Evolutionary conservation across 2,329 filamentous ascomycete species (phyloP).

Genomic region (Phialophora expanda): DNA sequence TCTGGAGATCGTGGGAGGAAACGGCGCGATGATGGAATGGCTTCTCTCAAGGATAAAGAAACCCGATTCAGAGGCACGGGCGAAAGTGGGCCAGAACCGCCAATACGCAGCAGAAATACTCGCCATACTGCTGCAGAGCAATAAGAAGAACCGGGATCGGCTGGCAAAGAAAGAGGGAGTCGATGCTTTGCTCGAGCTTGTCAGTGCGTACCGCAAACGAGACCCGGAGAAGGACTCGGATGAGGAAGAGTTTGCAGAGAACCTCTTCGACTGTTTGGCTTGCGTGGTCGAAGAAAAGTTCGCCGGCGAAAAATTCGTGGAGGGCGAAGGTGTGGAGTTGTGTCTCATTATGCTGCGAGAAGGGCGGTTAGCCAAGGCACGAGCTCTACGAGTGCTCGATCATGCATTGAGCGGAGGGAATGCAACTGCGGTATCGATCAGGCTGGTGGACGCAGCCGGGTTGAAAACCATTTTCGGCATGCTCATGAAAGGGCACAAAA

Average conservation of each 20-base stretch:
- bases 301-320: conserved; percentile 81
- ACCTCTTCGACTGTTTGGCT: conserved; percentile 84
- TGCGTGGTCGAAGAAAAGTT: conserved; percentile 75
- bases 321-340: conserved; percentile 90
- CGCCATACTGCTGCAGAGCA: conserved; percentile 77
- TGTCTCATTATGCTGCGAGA: conserved; percentile 90
- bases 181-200: conserved; percentile 79
- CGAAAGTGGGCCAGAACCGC: conserved; percentile 82
- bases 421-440: conserved; percentile 71
- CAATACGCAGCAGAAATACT: conserved; percentile 93
- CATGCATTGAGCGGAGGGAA: conserved; percentile 71
- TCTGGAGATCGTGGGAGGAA: conserved; percentile 69
- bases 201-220: conserved; percentile 81
- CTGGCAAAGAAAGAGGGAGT: conserved; percentile 66
- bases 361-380: conserved; percentile 78
- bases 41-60: conserved; percentile 74
- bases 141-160: conserved; percentile 30
- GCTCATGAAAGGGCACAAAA: conserved; percentile 44
- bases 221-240: conserved; percentile 85
- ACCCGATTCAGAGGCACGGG: conserved; percentile 59
- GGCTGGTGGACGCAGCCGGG: conserved; percentile 79
- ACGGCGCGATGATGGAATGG: conserved; percentile 74
- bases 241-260: conserved; percentile 94
- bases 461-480: conserved; percentile 83
- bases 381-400: conserved; percentile 81